These are phyloP conservation scores for Saccharum spontaneum DNA, from an alignment of 176 grass and related monocot species.

Conservation along the genomic window DNA sequence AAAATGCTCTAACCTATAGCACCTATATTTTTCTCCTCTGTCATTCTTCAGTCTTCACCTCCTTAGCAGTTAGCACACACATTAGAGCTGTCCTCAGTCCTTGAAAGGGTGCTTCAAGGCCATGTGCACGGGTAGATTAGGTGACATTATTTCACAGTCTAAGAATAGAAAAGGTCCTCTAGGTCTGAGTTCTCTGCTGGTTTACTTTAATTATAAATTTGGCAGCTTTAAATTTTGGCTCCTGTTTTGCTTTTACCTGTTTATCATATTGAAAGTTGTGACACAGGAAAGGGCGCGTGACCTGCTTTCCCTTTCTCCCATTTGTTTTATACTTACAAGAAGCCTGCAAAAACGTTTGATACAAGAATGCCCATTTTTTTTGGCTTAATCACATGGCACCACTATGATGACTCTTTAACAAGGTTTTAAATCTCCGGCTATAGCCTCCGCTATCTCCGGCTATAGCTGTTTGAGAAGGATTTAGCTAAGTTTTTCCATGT, in stretches of 20 bases:
- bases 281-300: conserved; percentile 26
- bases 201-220: conserved; percentile 49
- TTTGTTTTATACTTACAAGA: conserved; percentile 51
- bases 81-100: neutral
- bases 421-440: no score
- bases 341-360: conserved; percentile 32
- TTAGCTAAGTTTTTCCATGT: no score
- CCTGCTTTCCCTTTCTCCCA: conserved; percentile 21
- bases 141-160: conserved; percentile 21
- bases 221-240: conserved; percentile 49
- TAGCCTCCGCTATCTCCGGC: no score
- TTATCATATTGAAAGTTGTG: conserved; percentile 43
- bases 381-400: conserved; percentile 34
- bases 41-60: neutral
- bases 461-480: no score
- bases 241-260: conserved; percentile 42
- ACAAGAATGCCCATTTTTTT: neutral
- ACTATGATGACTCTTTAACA: conserved; percentile 38
- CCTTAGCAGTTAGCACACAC: neutral
- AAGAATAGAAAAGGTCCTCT: conserved; percentile 36
- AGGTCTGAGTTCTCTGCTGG: conserved; percentile 35
- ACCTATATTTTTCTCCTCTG: neutral
- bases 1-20: neutral
- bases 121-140: conserved; percentile 44
- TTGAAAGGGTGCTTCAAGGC: conserved; percentile 24